phyloP scores from a whole-genome alignment of 2,329 filamentous ascomycete genomes.

The Ilyonectria destructans region DNA sequence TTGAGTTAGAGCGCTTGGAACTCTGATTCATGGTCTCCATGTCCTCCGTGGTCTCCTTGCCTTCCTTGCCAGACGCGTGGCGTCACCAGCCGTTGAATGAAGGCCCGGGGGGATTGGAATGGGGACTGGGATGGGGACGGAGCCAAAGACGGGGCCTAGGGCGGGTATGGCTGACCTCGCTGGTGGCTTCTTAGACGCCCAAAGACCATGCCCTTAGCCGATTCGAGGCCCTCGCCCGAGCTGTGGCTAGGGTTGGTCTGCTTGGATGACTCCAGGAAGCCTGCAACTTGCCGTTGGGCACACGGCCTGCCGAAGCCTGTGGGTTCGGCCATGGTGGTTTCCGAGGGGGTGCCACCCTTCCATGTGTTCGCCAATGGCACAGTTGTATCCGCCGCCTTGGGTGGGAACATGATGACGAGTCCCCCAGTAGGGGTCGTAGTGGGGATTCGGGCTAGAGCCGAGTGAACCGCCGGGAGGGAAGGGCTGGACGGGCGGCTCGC shows the following conservation, averaged over 20 bases:
- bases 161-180: constrained; percentile 25
- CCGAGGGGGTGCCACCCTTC: constrained; percentile 47
- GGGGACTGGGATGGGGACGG: constrained; percentile 37
- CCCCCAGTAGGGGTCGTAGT: constrained; percentile 52
- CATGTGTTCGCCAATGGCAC: constrained; percentile 55
- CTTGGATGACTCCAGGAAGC: constrained; percentile 41
- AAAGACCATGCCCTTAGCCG: constrained; percentile 46
- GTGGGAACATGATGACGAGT: constrained; percentile 54
- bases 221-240: constrained; percentile 51
- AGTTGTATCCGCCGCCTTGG: constrained; percentile 53
- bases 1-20: constrained; percentile 35
- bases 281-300: constrained; percentile 50
- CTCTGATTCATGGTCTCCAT: constrained; percentile 44
- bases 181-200: constrained; percentile 38
- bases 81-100: constrained; percentile 48
- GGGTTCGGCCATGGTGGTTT: constrained; percentile 47
- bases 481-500: constrained; percentile 44
- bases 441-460: constrained; percentile 58
- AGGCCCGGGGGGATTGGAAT: constrained; percentile 36
- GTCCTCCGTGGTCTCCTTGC: constrained; percentile 19
- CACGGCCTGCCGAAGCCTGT: constrained; percentile 44
- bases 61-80: constrained; percentile 49
- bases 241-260: constrained; percentile 42
- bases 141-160: constrained; percentile 34
- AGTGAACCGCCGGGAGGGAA: constrained; percentile 56